Evolutionary conservation across 2,329 filamentous ascomycete genomes (phyloP).

Genomic region (Dryadomyces sulphureus): DNA sequence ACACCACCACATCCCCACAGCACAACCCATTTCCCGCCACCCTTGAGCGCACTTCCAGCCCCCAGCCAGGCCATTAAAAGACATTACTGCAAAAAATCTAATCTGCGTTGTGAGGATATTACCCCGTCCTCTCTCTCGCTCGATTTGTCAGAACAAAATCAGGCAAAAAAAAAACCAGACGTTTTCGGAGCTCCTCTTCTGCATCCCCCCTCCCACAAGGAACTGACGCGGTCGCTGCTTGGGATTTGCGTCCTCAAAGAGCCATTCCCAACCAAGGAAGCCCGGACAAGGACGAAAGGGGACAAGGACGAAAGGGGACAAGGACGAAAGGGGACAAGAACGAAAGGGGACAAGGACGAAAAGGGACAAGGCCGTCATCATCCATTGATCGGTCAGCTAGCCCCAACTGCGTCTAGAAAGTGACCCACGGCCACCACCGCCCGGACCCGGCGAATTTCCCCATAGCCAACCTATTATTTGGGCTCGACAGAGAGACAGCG

Average conservation of each 20-base stretch:
- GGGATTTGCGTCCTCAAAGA: background rate
- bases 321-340: too few species aligned
- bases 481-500: constrained; percentile 6
- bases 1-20: background rate
- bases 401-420: constrained; percentile 11
- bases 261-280: background rate
- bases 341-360: background rate
- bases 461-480: constrained; percentile 10
- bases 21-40: constrained; percentile 2
- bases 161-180: background rate
- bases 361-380: background rate
- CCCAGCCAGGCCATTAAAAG: background rate
- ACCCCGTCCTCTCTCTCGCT: too few species aligned
- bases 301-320: background rate
- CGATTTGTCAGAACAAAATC: background rate
- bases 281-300: background rate
- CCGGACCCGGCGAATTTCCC: constrained; percentile 11
- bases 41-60: background rate
- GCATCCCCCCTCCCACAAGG: background rate
- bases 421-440: constrained; percentile 8
- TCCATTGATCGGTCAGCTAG: constrained; percentile 11
- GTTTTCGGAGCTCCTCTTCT: background rate
- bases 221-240: background rate
- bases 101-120: too few species aligned
- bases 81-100: background rate